Conservation (phyloP, 1,139 yeast genomes). For the Pneumocystis carinii region DNA sequence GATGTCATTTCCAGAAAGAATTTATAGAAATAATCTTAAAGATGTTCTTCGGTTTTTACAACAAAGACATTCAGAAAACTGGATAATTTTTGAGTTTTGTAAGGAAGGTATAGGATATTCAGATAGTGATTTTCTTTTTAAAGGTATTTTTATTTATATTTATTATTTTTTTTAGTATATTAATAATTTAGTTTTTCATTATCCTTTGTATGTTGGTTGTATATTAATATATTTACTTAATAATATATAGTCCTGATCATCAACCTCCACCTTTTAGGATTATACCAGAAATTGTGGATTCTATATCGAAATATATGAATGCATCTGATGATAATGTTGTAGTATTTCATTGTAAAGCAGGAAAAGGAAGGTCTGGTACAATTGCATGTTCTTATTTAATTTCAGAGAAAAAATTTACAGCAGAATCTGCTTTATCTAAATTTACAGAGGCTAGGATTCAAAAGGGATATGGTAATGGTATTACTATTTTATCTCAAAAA, state of each 20-base stretch:
- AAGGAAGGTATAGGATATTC: conserved; percentile 43
- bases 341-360: conserved; percentile 75
- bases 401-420: conserved; percentile 27
- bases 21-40: conserved; percentile 41
- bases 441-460: conserved; percentile 51
- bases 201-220: conserved; percentile 29
- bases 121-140: conserved; percentile 25
- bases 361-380: conserved; percentile 83
- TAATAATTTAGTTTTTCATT: conserved; percentile 25
- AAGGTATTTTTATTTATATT: conserved; percentile 16
- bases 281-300: conserved; percentile 32
- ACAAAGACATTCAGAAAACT: conserved; percentile 35
- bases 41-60: conserved; percentile 41
- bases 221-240: background rate
- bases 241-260: conserved; percentile 41
- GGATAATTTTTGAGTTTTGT: conserved; percentile 66
- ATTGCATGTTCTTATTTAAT: conserved; percentile 58
- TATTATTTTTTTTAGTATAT: conserved; percentile 4
- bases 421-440: conserved; percentile 33
- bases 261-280: conserved; percentile 51
- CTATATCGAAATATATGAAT: conserved; percentile 33
- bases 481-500: conserved; percentile 55
- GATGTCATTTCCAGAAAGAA: conserved; percentile 28
- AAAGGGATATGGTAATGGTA: conserved; percentile 44
- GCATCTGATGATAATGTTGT: conserved; percentile 35